These are phyloP conservation scores for Peniophora sp. DNA, from an alignment of 1,284 basidiomycete species.

Conservation along the genomic window DNA sequence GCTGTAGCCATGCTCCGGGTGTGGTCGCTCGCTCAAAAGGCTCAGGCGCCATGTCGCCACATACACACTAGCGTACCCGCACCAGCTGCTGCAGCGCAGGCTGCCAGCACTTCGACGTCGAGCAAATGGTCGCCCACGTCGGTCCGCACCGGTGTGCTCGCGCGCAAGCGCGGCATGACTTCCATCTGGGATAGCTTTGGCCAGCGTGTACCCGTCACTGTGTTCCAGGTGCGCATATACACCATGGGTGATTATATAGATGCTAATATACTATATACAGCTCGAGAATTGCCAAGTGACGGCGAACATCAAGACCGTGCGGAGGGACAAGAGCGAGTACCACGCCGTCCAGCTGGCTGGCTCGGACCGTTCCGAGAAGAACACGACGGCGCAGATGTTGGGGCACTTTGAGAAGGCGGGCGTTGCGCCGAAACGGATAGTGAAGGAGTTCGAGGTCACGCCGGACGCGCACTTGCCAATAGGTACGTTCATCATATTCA, in stretches of 20 bases:
- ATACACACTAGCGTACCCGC: slow-evolving; percentile 21
- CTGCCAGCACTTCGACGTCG: slow-evolving; percentile 17
- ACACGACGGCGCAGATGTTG: slow-evolving; percentile 65
- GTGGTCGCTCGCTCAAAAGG: slow-evolving; percentile 33
- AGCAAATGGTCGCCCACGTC: slow-evolving; percentile 83
- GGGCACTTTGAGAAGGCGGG: slow-evolving; percentile 85
- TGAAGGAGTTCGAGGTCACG: slow-evolving; percentile 88
- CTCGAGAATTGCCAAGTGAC: slow-evolving; percentile 83
- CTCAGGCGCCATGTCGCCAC: slow-evolving; percentile 26
- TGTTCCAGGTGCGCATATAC: slow-evolving; percentile 73
- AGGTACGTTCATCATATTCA: slow-evolving; percentile 40
- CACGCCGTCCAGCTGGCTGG: slow-evolving; percentile 85
- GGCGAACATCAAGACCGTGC: slow-evolving; percentile 59
- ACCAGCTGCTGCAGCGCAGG: slow-evolving; percentile 23
- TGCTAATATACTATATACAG: slow-evolving; percentile 27
- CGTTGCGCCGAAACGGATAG: slow-evolving; percentile 79
- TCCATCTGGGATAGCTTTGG: slow-evolving; percentile 90
- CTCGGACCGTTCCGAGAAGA: slow-evolving; percentile 60
- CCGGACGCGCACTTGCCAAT: slow-evolving; percentile 86
- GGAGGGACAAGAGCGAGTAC: slow-evolving; percentile 63
- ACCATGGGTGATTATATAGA: not conserved
- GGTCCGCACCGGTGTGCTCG: slow-evolving; percentile 89
- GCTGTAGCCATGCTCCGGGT: slow-evolving; percentile 39
- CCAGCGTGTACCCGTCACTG: slow-evolving; percentile 82
- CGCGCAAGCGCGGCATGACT: slow-evolving; percentile 94